Evolutionary conservation across 1,284 basidiomycete species (phyloP), one percentile per base, ranked within the genome.

Genomic region (Amylostereum areolatum): DNA sequence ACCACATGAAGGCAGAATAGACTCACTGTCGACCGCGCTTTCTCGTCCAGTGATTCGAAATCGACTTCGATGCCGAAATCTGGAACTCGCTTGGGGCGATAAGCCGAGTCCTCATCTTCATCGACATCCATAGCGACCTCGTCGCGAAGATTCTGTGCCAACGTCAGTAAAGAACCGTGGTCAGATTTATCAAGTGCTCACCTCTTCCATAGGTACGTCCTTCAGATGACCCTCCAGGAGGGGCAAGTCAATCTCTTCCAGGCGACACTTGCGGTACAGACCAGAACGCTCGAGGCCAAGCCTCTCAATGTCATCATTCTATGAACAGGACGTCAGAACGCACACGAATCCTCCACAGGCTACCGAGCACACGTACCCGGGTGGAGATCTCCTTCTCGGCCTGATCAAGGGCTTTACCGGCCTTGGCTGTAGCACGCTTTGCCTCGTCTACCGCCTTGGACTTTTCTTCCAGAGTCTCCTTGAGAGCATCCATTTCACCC

Each of bases 221-320:
- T 80, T 85, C 48, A 99, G 69, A 57, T 81, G 81, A 5, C 96
- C 97, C 52, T 78, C 66, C 10, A 77, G 57, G 7, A 99, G 70
- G 0, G 95, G 95, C 25, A 99, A 67, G 43, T 81, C 78, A 58
- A 99, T 89, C 61, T 97, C 94, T 60, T 99, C 97, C 35, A 99
- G 74, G 53, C 93, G 83, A 68, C 96, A 98, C 60, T 89, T 88
- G 24, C 95, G 81, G 65, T 97, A 99, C 48, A 93, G 81, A 0
- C 83, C 74, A 18, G 92, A 90, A 28, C 97, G 78, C 59, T 98
- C 94, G 18, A 92, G 75, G 0, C 85, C 89, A 9, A 90, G 69
- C 60, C 91, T 92, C 67, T 95, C 92, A 52, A 98, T 97, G 60
- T 94, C 88, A 63, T 96, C 93, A 59, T 96, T 97, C 90, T 92